Evolutionary conservation across 208 protist species (phyloP).

Genomic region (Acanthamoeba castellanii): DNA sequence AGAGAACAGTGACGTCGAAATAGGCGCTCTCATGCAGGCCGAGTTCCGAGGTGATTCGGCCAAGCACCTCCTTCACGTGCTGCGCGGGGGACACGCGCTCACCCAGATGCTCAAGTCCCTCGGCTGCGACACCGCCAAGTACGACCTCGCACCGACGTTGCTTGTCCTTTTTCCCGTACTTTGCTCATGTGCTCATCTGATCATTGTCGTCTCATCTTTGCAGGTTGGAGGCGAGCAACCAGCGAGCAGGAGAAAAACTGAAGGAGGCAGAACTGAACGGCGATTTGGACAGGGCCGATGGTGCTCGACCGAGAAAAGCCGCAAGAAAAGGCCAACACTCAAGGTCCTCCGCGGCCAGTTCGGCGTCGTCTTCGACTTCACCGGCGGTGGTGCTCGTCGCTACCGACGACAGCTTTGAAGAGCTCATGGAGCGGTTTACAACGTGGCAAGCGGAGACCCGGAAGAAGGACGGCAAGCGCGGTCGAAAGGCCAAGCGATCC

Average conservation of each 20-base stretch:
- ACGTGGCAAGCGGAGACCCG: neutral
- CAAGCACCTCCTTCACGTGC: neutral
- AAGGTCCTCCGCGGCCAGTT: neutral
- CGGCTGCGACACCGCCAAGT: constrained; percentile 9
- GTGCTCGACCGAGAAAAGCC: neutral
- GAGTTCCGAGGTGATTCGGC: neutral
- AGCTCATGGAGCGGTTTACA: neutral
- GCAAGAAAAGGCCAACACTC: no score
- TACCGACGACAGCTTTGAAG: neutral
- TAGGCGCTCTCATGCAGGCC: neutral
- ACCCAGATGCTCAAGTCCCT: neutral
- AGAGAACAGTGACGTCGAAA: neutral
- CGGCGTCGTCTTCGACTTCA: neutral
- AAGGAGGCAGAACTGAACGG: neutral
- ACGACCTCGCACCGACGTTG: neutral
- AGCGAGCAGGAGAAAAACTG: neutral
- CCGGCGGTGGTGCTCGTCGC: neutral
- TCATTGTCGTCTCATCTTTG: neutral
- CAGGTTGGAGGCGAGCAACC: neutral
- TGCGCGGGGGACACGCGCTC: neutral
- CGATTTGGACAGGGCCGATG: neutral
- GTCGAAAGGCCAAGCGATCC: neutral
- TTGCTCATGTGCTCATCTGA: neutral
- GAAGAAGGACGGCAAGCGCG: neutral
- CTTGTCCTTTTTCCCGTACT: neutral